These are phyloP conservation scores for Trichoderma lentiforme DNA, from an alignment of 2,329 filamentous ascomycete genomes.

Conservation along the genomic window DNA sequence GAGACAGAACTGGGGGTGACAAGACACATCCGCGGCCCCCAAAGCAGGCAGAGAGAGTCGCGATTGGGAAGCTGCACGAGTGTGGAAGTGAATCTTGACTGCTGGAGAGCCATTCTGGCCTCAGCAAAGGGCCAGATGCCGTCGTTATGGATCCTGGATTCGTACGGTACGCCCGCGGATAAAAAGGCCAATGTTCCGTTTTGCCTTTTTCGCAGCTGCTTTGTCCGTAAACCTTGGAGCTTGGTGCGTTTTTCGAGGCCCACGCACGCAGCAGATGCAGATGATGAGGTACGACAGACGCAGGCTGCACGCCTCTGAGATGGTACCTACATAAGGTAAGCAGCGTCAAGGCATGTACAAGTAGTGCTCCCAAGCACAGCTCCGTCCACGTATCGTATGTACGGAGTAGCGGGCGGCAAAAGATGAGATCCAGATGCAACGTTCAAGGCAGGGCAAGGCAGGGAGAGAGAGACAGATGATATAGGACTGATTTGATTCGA, in stretches of 20 bases:
- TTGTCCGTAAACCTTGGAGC: background rate
- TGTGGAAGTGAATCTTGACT: background rate
- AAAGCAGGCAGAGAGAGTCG: conserved; percentile 1
- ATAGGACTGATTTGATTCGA: background rate
- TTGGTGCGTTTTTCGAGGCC: conserved; percentile 3
- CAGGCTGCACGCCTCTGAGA: conserved; percentile 9
- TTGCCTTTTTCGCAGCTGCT: conserved; percentile 6
- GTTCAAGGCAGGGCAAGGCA: background rate
- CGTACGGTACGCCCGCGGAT: conserved; percentile 5
- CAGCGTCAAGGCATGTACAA: background rate
- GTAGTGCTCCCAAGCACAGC: background rate
- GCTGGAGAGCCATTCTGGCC: background rate
- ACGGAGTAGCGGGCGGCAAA: background rate
- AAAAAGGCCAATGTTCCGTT: conserved; percentile 8
- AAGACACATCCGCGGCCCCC: background rate
- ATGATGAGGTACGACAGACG: conserved; percentile 15
- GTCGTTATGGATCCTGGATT: conserved; percentile 3
- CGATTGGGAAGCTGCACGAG: conserved; percentile 8
- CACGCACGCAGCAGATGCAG: conserved; percentile 6
- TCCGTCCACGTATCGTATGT: background rate
- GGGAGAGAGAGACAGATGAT: background rate
- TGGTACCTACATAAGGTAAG: conserved; percentile 15
- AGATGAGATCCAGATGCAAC: background rate
- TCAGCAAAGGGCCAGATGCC: background rate
- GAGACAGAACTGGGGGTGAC: conserved; percentile 4